phyloP scores from a whole-genome alignment of 371 early-diverging fungal genomes.

The Parasitella parasitica region DNA sequence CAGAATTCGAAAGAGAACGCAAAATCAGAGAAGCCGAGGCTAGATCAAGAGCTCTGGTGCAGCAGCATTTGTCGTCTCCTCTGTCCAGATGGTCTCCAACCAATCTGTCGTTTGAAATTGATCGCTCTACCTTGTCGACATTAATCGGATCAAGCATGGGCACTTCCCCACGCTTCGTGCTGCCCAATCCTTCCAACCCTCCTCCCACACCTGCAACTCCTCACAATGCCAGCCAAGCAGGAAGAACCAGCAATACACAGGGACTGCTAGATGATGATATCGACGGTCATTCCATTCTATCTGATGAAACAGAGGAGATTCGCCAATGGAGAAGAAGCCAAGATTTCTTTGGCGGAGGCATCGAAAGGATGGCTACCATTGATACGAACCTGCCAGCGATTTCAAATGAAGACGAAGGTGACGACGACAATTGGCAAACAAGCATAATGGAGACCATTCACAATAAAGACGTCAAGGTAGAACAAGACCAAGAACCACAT shows the following conservation, averaged over 20 bases:
- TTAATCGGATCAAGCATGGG: slow-evolving; percentile 22
- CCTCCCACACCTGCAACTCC: neutral
- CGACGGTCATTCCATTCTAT: neutral
- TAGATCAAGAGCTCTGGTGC: slow-evolving; percentile 8
- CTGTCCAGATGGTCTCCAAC: slow-evolving; percentile 20
- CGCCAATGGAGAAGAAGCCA: slow-evolving; percentile 14
- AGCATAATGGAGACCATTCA: slow-evolving; percentile 9
- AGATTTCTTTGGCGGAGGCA: neutral
- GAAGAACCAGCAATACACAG: neutral
- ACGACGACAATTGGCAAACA: neutral
- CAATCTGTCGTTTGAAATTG: slow-evolving; percentile 20
- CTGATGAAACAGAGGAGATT: slow-evolving; percentile 5
- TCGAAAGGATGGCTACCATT: neutral
- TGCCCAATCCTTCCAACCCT: neutral
- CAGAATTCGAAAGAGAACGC: slow-evolving; percentile 64
- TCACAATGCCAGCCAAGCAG: neutral
- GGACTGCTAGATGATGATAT: neutral
- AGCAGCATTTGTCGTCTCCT: slow-evolving; percentile 15
- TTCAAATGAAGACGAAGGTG: neutral
- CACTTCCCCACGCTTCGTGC: neutral
- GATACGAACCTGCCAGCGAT: slow-evolving; percentile 14
- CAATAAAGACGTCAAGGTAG: neutral
- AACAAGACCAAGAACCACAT: neutral
- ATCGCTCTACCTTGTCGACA: slow-evolving; percentile 20
- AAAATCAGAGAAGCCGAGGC: slow-evolving; percentile 9